These are phyloP conservation scores for Arthrobotrys entomopaga DNA, from an alignment of 2,329 filamentous ascomycete genomes.

Conservation along the genomic window DNA sequence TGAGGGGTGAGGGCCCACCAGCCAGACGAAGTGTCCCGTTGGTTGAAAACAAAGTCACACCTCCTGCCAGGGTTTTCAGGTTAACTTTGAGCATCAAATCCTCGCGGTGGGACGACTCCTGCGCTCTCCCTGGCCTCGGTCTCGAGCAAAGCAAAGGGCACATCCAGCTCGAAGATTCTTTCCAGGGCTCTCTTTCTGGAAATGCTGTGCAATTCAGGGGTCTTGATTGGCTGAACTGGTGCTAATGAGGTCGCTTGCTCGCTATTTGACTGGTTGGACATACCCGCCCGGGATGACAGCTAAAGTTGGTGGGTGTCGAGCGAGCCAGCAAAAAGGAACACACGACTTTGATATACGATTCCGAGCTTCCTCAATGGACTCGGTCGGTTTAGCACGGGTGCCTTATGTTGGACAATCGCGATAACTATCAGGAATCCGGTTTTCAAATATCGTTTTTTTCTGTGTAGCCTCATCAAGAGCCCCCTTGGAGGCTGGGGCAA, in stretches of 20 bases:
- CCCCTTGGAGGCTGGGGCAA: slow-evolving; percentile 28
- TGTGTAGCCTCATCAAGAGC: slow-evolving; percentile 48
- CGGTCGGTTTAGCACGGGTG: slow-evolving; percentile 43
- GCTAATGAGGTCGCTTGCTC: slow-evolving; percentile 48
- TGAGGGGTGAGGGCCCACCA: slow-evolving; percentile 22
- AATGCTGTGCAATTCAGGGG: slow-evolving; percentile 19
- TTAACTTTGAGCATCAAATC: slow-evolving; percentile 14
- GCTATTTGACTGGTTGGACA: slow-evolving; percentile 44
- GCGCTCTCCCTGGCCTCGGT: slow-evolving; percentile 18
- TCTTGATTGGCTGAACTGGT: slow-evolving; percentile 34
- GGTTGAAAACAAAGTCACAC: slow-evolving; percentile 44
- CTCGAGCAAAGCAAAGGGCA: slow-evolving; percentile 23
- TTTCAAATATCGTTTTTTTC: slow-evolving; percentile 20
- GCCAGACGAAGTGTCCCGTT: slow-evolving; percentile 39
- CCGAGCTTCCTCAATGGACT: slow-evolving; percentile 48
- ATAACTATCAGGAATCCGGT: slow-evolving; percentile 35
- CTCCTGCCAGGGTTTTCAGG: slow-evolving; percentile 33
- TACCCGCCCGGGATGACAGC: slow-evolving; percentile 52
- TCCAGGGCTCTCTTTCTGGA: slow-evolving; percentile 36
- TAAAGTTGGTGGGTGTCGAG: slow-evolving; percentile 8
- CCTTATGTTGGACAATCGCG: slow-evolving; percentile 41
- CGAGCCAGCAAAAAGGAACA: slow-evolving; percentile 32
- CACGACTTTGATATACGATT: slow-evolving; percentile 29
- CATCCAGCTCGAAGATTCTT: slow-evolving; percentile 33
- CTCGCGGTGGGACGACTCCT: slow-evolving; percentile 36